phyloP scores from a whole-genome alignment of 1,284 basidiomycete genomes.

The Papiliotrema fonsecae region DNA sequence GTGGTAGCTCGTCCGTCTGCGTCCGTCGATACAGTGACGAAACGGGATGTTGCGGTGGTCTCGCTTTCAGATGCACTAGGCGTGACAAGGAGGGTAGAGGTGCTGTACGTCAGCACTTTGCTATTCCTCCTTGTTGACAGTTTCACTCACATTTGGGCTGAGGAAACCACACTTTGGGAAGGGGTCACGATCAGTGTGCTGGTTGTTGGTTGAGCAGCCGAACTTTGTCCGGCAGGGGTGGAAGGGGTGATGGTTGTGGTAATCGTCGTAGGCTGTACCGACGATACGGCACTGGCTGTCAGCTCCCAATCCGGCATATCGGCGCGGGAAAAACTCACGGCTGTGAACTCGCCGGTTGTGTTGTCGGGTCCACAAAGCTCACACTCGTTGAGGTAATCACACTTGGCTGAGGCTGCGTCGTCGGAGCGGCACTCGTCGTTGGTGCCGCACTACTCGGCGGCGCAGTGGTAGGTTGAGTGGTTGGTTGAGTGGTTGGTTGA shows the following conservation, averaged over 20 bases:
- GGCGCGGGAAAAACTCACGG: neutral
- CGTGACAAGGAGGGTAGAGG: constrained; percentile 20
- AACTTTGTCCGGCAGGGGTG: neutral
- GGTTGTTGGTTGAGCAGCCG: constrained; percentile 3
- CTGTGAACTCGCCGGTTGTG: neutral
- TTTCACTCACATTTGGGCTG: neutral
- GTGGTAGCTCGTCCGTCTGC: constrained; percentile 28
- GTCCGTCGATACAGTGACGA: constrained; percentile 36
- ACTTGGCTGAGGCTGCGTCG: neutral
- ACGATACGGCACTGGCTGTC: neutral
- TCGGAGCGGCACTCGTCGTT: neutral
- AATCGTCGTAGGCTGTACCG: constrained; percentile 1
- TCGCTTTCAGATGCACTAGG: constrained; percentile 7
- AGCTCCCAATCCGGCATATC: neutral
- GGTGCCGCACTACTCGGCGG: constrained; percentile 1
- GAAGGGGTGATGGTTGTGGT: constrained; percentile 4
- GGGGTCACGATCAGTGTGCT: constrained; percentile 1
- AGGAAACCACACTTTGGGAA: neutral
- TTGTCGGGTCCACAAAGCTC: neutral
- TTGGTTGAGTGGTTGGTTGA: too few species aligned
- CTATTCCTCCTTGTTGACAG: neutral
- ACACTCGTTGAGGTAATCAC: constrained; percentile 5
- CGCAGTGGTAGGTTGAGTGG: neutral
- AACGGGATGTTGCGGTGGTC: constrained; percentile 27
- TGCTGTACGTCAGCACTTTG: constrained; percentile 14